Base-by-base conservation (phyloP, 495 filamentous ascomycete genomes). In the Penicillium mononematosum region DNA sequence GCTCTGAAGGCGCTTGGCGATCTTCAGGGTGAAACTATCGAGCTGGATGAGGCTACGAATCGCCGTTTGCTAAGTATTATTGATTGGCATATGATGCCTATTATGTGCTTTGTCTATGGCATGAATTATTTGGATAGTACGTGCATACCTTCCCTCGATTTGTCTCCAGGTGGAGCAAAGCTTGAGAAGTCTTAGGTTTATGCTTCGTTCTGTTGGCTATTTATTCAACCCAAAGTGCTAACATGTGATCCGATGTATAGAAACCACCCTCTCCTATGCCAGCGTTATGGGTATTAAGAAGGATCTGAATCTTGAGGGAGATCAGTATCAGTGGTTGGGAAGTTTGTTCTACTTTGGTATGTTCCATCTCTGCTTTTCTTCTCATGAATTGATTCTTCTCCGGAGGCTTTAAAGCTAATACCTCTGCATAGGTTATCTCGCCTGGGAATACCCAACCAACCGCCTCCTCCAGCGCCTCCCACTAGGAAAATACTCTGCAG, bases 71-170 rank as follows among this genome's bases (percentile, higher is more conserved):
- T 88, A 25, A 65, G 69, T 20, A 83, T 75, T 25, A 88, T 88
- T 50, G 85, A 88, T 58, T 73, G 72, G 66, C 77, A 85, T 59
- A 64, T 88, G 56, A 83, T 88, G 81, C 85, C 85, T 0, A 75
- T 82, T 45, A 70, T 88, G 64, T 88, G 84, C 52, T 63, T 81
- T 41, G 74, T 86, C 8, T 87, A 88, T 56, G 83, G 82, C 6
- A 78, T 88, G 70, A 84, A 87, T 58, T 88, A 78, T 63, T 65
- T 86, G 14, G 85, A 88, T 63, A 88, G 76, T 79, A 69, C 22
- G 73, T 39, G 7, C 20, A 25, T 22, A 10, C 14, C 24, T 5
- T 44, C 5, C 6, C 36, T 17, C 36, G 36, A 8, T 27, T 47
- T 50, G 14, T 41, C n/a, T 32, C 22, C 20, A 22, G 4, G 6